These are phyloP conservation scores for Aspergillus sp. DNA, from an alignment of 2,329 filamentous ascomycete species.

Conservation along the genomic window DNA sequence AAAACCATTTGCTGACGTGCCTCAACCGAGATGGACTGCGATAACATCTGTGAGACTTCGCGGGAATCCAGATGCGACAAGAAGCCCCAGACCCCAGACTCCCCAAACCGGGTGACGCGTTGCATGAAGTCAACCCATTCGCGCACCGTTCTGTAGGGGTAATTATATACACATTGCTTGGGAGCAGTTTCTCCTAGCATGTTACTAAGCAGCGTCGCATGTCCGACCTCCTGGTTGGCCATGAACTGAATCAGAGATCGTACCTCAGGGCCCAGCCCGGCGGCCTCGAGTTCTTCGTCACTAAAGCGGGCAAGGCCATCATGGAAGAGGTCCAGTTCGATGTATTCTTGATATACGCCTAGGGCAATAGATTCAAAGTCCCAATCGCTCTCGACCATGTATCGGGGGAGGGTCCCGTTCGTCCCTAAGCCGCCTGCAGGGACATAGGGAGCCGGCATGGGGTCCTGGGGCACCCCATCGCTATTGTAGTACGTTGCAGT, in stretches of 20 bases:
- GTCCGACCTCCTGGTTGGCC: slow-evolving; percentile 73
- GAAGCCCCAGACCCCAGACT: slow-evolving; percentile 60
- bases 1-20: too few species aligned
- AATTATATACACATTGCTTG: slow-evolving; percentile 76
- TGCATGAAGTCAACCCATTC: slow-evolving; percentile 84
- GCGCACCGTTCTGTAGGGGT: slow-evolving; percentile 70
- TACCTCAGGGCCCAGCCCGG: slow-evolving; percentile 68
- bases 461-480: slow-evolving; percentile 66
- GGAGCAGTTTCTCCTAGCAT: slow-evolving; percentile 72
- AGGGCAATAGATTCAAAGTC: slow-evolving; percentile 77
- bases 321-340: slow-evolving; percentile 80
- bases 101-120: slow-evolving; percentile 79
- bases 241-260: slow-evolving; percentile 72
- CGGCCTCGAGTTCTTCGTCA: slow-evolving; percentile 66
- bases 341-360: slow-evolving; percentile 78
- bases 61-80: too few species aligned
- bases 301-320: slow-evolving; percentile 70
- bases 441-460: slow-evolving; percentile 69
- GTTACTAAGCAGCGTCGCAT: slow-evolving; percentile 74
- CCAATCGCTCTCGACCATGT: slow-evolving; percentile 77
- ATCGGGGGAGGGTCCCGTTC: slow-evolving; percentile 73
- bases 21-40: too few species aligned
- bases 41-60: too few species aligned
- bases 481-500: slow-evolving; percentile 69
- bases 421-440: slow-evolving; percentile 74